Conservation (phyloP, 352 stramenopile genomes). For the Globisporangium polare region DNA sequence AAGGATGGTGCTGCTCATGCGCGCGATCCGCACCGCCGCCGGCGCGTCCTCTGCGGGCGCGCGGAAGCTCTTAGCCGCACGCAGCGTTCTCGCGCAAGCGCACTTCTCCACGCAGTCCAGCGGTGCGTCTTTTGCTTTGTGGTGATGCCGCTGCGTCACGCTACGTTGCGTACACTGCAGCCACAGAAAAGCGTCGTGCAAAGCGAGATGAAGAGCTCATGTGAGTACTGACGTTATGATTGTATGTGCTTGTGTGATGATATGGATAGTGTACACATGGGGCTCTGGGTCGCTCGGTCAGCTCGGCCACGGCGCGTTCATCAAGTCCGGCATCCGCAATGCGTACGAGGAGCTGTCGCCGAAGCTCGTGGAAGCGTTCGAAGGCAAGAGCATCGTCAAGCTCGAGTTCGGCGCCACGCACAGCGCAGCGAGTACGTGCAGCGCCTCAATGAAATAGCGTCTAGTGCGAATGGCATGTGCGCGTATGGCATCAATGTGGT, state of each 20-base stretch:
- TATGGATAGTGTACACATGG: slow-evolving; percentile 72
- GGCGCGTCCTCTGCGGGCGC: slow-evolving; percentile 13
- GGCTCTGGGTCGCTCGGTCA: slow-evolving; percentile 83
- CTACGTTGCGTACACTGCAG: background rate
- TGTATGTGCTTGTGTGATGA: background rate
- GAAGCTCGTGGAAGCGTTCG: slow-evolving; percentile 62
- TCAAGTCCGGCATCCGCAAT: slow-evolving; percentile 83
- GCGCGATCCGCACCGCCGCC: slow-evolving; percentile 30
- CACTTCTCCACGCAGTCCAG: slow-evolving; percentile 61
- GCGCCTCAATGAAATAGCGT: background rate
- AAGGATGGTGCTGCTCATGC: slow-evolving; percentile 52
- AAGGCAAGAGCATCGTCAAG: slow-evolving; percentile 56
- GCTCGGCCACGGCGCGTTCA: slow-evolving; percentile 70
- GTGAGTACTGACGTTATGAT: background rate
- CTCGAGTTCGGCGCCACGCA: slow-evolving; percentile 77
- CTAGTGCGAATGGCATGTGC: background rate
- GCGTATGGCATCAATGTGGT: slow-evolving; percentile 6
- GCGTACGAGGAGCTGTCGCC: slow-evolving; percentile 83
- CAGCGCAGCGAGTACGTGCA: slow-evolving; percentile 67
- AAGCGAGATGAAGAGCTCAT: slow-evolving; percentile 3
- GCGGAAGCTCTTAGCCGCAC: slow-evolving; percentile 16
- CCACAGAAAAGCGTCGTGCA: background rate
- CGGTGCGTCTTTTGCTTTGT: slow-evolving; percentile 27
- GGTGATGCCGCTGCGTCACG: background rate
- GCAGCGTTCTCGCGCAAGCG: slow-evolving; percentile 18